Percentiles rank a stretch among this genome's conserved stretches.
Evolutionary conservation across 2,329 filamentous ascomycete species (phyloP).

Genomic region (Colletotrichum chlorophyti): DNA sequence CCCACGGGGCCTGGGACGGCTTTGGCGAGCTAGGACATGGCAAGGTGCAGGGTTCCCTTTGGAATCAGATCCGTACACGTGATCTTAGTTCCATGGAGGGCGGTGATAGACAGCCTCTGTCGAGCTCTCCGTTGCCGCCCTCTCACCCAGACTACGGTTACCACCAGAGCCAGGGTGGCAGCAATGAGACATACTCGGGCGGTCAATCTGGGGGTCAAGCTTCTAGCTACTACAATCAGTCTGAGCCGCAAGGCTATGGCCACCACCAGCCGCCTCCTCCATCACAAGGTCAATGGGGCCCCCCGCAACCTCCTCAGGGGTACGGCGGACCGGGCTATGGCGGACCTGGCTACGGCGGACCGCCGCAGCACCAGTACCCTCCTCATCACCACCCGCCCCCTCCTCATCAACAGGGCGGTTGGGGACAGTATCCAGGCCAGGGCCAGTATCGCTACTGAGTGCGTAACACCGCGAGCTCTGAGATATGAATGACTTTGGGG

Average conservation of each 20-base stretch:
- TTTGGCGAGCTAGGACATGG: slow-evolving; percentile 58
- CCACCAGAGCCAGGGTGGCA: slow-evolving; percentile 38
- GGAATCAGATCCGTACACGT: slow-evolving; percentile 66
- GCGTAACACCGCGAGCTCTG: too few relatives aligned
- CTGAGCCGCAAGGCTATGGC: slow-evolving; percentile 40
- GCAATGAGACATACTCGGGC: slow-evolving; percentile 34
- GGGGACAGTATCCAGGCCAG: slow-evolving; percentile 47
- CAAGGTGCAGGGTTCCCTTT: slow-evolving; percentile 65
- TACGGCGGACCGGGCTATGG: slow-evolving; percentile 40
- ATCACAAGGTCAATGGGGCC: slow-evolving; percentile 31
- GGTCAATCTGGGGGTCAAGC: slow-evolving; percentile 22
- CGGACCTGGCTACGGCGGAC: slow-evolving; percentile 32
- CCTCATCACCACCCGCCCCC: slow-evolving; percentile 21
- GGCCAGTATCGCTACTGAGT: slow-evolving; percentile 39
- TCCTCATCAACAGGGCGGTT: slow-evolving; percentile 34
- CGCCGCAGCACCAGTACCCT: slow-evolving; percentile 24
- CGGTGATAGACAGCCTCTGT: slow-evolving; percentile 48
- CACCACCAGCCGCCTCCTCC: slow-evolving; percentile 34
- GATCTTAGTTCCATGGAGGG: slow-evolving; percentile 64
- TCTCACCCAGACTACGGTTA: slow-evolving; percentile 49
- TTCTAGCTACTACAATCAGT: slow-evolving; percentile 27
- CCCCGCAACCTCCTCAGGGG: slow-evolving; percentile 29
- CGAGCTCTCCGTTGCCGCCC: slow-evolving; percentile 43
- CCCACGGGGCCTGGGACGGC: slow-evolving; percentile 47
- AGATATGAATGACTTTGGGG: too few relatives aligned